Percentiles rank a stretch among this genome's conserved stretches.
phyloP scores from a whole-genome alignment of 768 basidiomycete species.

The Pholiota molesta region DNA sequence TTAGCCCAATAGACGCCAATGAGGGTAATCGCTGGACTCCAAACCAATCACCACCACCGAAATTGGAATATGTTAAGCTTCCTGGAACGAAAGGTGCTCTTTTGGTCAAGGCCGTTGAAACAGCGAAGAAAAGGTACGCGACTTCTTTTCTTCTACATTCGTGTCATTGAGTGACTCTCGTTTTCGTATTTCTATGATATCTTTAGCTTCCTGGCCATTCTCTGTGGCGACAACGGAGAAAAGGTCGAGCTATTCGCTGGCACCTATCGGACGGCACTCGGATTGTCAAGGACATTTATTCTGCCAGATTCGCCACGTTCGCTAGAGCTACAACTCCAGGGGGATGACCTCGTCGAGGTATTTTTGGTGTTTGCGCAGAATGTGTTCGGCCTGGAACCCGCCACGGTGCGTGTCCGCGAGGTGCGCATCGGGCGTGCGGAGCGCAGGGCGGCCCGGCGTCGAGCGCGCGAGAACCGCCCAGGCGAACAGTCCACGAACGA shows the following conservation, averaged over 20 bases:
- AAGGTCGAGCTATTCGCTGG: constrained; percentile 94
- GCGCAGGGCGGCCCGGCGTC: constrained; percentile 79
- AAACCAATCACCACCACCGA: constrained; percentile 70
- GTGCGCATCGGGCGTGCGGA: constrained; percentile 90
- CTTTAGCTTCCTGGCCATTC: constrained; percentile 84
- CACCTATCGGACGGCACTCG: constrained; percentile 86
- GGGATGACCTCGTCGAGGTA: constrained; percentile 90
- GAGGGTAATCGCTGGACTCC: constrained; percentile 30
- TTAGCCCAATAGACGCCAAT: constrained; percentile 32
- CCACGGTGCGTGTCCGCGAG: constrained; percentile 92
- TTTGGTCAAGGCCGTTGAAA: constrained; percentile 87
- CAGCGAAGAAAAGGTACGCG: constrained; percentile 79
- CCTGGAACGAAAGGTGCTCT: constrained; percentile 89
- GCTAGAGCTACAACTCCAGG: constrained; percentile 86
- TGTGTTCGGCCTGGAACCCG: constrained; percentile 90
- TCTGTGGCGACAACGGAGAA: constrained; percentile 91
- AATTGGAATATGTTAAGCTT: constrained; percentile 90
- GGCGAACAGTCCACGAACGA: constrained; percentile 48
- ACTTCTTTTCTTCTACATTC: constrained; percentile 8
- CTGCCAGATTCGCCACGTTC: constrained; percentile 89
- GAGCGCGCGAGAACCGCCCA: constrained; percentile 69
- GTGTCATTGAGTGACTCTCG: neutral
- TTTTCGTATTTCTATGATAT: neutral
- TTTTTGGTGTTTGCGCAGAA: constrained; percentile 92
- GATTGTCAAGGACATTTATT: constrained; percentile 91